Conservation (phyloP, 192 early-diverging fungal species). For the Ramicandelaber brevisporus region DNA sequence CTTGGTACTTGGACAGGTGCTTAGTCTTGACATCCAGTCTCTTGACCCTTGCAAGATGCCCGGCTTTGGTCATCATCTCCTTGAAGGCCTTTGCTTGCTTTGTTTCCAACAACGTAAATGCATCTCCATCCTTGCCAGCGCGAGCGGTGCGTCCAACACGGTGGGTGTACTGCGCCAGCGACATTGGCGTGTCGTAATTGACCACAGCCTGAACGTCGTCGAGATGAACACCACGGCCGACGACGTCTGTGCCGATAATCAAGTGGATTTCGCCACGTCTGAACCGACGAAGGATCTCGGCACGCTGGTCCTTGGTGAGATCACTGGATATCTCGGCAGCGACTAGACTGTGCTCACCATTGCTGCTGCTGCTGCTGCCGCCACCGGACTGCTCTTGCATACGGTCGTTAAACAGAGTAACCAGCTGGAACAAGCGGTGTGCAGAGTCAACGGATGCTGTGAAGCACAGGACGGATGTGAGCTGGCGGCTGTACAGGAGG, state of each 20-base stretch:
- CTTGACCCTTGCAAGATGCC: constrained; percentile 26
- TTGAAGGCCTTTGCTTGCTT: constrained; percentile 46
- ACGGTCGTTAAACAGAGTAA: constrained; percentile 26
- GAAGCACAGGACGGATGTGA: constrained; percentile 52
- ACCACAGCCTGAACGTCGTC: constrained; percentile 51
- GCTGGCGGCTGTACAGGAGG: constrained; percentile 32
- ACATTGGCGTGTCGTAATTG: constrained; percentile 62
- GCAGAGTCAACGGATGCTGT: constrained; percentile 78
- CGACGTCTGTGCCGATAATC: constrained; percentile 65
- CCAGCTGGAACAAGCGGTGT: constrained; percentile 45
- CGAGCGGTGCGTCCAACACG: constrained; percentile 78
- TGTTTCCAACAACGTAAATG: constrained; percentile 42
- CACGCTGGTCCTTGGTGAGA: constrained; percentile 28
- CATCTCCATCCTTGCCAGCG: constrained; percentile 57
- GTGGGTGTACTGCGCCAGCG: constrained; percentile 75
- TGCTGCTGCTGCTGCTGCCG: not conserved
- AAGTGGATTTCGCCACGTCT: constrained; percentile 33
- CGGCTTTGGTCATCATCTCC: constrained; percentile 34
- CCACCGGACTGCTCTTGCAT: constrained; percentile 3
- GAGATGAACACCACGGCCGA: constrained; percentile 77
- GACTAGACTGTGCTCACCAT: constrained; percentile 4
- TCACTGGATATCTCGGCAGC: constrained; percentile 59
- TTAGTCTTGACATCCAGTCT: constrained; percentile 20
- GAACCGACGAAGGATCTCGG: constrained; percentile 31
- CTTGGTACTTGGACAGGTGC: constrained; percentile 8